Evolutionary conservation across 2,329 filamentous ascomycete genomes (phyloP), one percentile per base, ranked within the genome.

Genomic region (Hypoxylon sp.): DNA sequence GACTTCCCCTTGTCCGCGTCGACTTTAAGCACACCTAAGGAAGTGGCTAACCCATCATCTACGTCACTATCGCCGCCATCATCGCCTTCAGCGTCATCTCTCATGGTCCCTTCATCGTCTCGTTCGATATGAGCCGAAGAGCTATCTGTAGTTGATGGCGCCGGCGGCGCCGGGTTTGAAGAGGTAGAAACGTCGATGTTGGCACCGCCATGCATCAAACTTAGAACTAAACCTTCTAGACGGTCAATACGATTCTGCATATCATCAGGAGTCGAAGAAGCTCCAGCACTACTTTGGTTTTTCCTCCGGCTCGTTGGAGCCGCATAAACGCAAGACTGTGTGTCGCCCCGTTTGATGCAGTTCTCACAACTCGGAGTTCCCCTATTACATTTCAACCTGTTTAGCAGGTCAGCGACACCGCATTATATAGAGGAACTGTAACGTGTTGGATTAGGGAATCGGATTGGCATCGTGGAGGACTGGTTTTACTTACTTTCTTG

Each of bases 221-320:
- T 97, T 72, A 98, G 82, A 68, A 98, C 95, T 79, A 98, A 84
- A 74, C 93, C 92, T 86, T 98, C 95, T 72, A 98, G 86, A 75
- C 95, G 90, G 83, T 98, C 94, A 82, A 98, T 98, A 79, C 96
- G 92, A 78, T 97, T 97, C 83, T 98, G 95, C 95, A 98, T 98
- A 81, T 98, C 95, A 86, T 97, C 94, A 54, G 95, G 94, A 74
- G 81, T 89, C 60, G 86, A 82, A 74, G 86, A 81, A 67, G 79
- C 86, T 85, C 81, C 88, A 35, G 72, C 73, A 70, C 66, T 76
- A 82, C 82, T 87, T 80, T 91, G 88, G 76, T 84, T 90, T 85
- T 93, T 97, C 81, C 93, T 96, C 74, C 93, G 88, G 57, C 83
- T 84, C 33, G 84, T 81, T 39, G 89, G 91, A 56, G 90, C 86